A percentile compares a stretch with the other conserved stretches of the same genome.
phyloP scores from a whole-genome alignment of 495 filamentous ascomycete species.

The Eremomyces bilateralis region DNA sequence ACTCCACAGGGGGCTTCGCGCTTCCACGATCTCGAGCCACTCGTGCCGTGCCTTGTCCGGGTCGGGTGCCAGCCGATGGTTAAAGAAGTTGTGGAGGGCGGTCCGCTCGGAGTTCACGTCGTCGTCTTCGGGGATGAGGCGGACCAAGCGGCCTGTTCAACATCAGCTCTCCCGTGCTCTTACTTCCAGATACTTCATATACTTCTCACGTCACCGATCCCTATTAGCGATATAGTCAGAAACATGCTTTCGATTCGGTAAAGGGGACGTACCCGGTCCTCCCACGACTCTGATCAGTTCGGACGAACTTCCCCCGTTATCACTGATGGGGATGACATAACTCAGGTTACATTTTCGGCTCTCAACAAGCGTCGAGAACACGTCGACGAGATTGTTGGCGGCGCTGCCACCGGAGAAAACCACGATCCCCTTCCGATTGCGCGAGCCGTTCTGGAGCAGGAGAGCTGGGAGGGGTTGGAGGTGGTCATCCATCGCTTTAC shows the following conservation, averaged over 20 bases:
- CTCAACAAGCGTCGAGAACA: slow-evolving; percentile 55
- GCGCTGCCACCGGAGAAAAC: slow-evolving; percentile 81
- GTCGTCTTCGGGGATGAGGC: slow-evolving; percentile 47
- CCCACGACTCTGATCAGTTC: slow-evolving; percentile 87
- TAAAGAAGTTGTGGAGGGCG: slow-evolving; percentile 64
- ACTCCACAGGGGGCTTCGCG: slow-evolving; percentile 49
- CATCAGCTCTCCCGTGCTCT: neutral
- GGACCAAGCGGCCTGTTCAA: slow-evolving; percentile 54
- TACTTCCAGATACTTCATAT: slow-evolving; percentile 14
- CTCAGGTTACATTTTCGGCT: slow-evolving; percentile 33
- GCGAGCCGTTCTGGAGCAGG: too few relatives aligned
- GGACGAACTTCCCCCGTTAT: slow-evolving; percentile 83
- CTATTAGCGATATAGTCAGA: slow-evolving; percentile 7
- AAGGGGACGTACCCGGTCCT: slow-evolving; percentile 36
- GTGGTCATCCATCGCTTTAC: too few relatives aligned
- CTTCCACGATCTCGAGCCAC: slow-evolving; percentile 83
- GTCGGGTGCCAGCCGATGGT: slow-evolving; percentile 51
- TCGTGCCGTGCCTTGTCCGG: slow-evolving; percentile 33
- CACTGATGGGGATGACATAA: slow-evolving; percentile 72
- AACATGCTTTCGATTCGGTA: neutral
- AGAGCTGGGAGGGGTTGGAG: too few relatives aligned
- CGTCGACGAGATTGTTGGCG: slow-evolving; percentile 82
- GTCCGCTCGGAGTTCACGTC: slow-evolving; percentile 36
- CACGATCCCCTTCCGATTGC: slow-evolving; percentile 35
- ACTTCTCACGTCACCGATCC: slow-evolving; percentile 85